Conservation (phyloP, 805 yeast genomes). For the Candida piceae region DNA sequence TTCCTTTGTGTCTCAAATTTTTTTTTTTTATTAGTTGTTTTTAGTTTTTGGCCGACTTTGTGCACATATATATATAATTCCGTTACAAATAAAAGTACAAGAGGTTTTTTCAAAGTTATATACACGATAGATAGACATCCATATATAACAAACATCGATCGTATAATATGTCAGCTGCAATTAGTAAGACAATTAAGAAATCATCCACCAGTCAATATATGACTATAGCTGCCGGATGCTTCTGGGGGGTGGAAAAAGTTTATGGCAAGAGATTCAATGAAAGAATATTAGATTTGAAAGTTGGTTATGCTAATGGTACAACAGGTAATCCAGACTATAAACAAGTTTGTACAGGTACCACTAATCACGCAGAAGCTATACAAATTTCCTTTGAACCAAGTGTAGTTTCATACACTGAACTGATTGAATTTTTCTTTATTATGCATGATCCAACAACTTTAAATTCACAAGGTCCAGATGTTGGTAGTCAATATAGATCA, state of each 20-base stretch:
- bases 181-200: constrained; percentile 22
- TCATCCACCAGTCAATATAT: constrained; percentile 42
- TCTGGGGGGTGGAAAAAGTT: constrained; percentile 88
- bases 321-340: constrained; percentile 54
- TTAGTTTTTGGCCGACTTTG: too few relatives aligned
- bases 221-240: constrained; percentile 64
- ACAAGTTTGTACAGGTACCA: constrained; percentile 70
- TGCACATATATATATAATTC: too few relatives aligned
- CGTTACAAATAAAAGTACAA: too few relatives aligned
- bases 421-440: constrained; percentile 79
- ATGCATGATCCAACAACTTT: constrained; percentile 92
- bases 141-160: too few relatives aligned
- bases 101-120: too few relatives aligned
- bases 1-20: too few relatives aligned
- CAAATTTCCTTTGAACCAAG: constrained; percentile 80
- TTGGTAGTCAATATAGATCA: constrained; percentile 86
- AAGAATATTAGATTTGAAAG: constrained; percentile 70
- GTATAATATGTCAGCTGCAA: constrained; percentile 13
- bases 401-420: constrained; percentile 49
- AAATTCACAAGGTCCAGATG: constrained; percentile 82
- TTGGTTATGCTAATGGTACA: constrained; percentile 86
- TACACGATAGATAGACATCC: too few relatives aligned
- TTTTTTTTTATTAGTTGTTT: too few relatives aligned
- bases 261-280: constrained; percentile 63
- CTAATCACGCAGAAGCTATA: constrained; percentile 76